phyloP scores from a whole-genome alignment of 108 stramenopile genomes.

The Nannochloropsis salina region DNA sequence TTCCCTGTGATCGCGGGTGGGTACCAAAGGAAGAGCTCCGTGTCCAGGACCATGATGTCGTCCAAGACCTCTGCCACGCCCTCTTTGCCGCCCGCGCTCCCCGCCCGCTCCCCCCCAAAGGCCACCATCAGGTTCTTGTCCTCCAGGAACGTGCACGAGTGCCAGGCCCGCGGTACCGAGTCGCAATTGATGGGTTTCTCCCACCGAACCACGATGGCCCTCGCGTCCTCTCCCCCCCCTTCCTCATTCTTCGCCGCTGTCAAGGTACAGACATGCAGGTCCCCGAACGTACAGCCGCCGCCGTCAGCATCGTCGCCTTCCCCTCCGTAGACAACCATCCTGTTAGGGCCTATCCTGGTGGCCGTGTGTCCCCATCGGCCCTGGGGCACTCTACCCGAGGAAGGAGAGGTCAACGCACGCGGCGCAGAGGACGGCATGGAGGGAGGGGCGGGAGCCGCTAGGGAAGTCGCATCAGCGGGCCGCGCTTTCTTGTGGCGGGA shows the following conservation, averaged over 20 bases:
- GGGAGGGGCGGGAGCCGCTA: not conserved
- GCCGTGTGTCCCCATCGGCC: conserved; percentile 47
- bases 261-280: conserved; percentile 19
- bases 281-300: not conserved
- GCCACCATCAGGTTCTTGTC: conserved; percentile 48
- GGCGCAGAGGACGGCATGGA: not conserved
- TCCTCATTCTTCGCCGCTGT: not conserved
- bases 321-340: conserved; percentile 42
- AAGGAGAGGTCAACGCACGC: not conserved
- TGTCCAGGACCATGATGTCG: conserved; percentile 52
- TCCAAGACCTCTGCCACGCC: conserved; percentile 27
- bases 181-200: conserved; percentile 45
- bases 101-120: conserved; percentile 45
- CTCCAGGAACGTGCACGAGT: conserved; percentile 40
- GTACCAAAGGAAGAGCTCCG: conserved; percentile 44
- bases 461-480: not conserved
- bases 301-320: conserved; percentile 42
- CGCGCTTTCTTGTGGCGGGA: conserved; percentile 1
- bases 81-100: not conserved
- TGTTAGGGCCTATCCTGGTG: conserved; percentile 30
- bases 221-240: not conserved
- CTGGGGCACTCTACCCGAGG: conserved; percentile 21
- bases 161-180: conserved; percentile 40
- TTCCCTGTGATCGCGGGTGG: conserved; percentile 49
- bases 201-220: conserved; percentile 27